Base-by-base conservation (phyloP, 2,329 filamentous ascomycete species). In the Purpureocillium lavendulum region DNA sequence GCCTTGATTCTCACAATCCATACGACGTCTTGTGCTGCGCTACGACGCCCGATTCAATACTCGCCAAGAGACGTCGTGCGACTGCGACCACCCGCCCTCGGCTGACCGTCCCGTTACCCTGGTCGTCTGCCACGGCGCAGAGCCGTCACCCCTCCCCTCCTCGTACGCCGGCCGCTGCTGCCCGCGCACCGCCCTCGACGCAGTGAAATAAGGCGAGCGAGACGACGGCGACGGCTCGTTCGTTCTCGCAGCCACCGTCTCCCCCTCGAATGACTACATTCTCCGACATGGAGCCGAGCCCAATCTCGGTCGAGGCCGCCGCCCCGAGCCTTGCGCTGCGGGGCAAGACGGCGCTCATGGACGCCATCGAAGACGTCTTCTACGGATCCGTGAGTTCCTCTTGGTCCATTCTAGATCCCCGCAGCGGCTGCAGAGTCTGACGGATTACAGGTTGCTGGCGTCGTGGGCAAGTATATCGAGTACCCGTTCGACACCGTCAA, bases 401-500 rank as follows among this genome's bases (percentile, higher is more conserved):
- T 26, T 26, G 21, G 6, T 26, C 21, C 21, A 6, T 10, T 26
- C 21, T 26, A 26, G 21, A 43, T 7, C 4, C 7, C 28, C 16
- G 12, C 17, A n/a, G n/a, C n/a, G n/a, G n/a, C n/a, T n/a, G n/a
- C n/a, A n/a, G n/a, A n/a, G n/a, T n/a, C 21, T 26, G 21, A 26
- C 21, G 21, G 10, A 10, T 6, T 5, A 26, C 21, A 88, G 84
- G 62, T 77, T 43, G 89, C 90, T 40, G 92, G 92, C 44, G 78
- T 94, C 43, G 81, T 87, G 29, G 90, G 90, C 46, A 98, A 97
- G 69, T 87, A 90, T 60, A 90, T 98, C 57, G 92, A 98, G 61
- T 98, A 96, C 60, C 92, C 92, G 17, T 98, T 98, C 65, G 92
- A 98, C 65, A 98, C 92, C 0, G 82, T 98, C 61, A 98, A 98